Percentiles rank a stretch among this genome's conserved stretches.
Conservation (phyloP, 352 stramenopile species). For the Globisporangium radiosum region DNA sequence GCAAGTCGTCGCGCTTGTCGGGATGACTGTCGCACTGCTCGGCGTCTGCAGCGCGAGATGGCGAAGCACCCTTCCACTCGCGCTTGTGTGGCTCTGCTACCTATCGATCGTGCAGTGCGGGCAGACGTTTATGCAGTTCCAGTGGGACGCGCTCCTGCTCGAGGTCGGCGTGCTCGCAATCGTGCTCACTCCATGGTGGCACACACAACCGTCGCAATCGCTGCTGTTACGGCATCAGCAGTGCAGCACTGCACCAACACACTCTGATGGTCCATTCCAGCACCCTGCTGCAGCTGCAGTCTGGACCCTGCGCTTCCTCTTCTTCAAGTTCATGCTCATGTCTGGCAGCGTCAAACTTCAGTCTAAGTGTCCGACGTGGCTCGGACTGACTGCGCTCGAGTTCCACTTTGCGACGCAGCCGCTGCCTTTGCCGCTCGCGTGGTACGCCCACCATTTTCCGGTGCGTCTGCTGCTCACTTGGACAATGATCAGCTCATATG, state of each 20-base stretch:
- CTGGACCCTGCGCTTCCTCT: conserved; percentile 80
- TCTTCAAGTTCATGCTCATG: conserved; percentile 96
- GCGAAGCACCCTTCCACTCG: conserved; percentile 26
- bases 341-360: conserved; percentile 88
- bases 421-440: conserved; percentile 76
- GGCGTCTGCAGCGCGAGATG: conserved; percentile 20
- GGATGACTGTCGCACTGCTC: conserved; percentile 23
- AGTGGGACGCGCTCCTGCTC: conserved; percentile 91
- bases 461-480: conserved; percentile 18
- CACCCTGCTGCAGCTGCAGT: conserved; percentile 17
- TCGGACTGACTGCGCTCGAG: conserved; percentile 84
- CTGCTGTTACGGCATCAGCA: background rate
- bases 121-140: conserved; percentile 88
- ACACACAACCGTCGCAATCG: background rate
- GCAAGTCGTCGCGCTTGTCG: conserved; percentile 36
- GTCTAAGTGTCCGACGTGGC: conserved; percentile 87
- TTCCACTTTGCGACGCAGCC: conserved; percentile 89
- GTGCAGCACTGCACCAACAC: background rate
- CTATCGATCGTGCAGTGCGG: conserved; percentile 73
- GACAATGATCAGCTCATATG: background rate
- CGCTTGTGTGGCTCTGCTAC: conserved; percentile 53
- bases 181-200: conserved; percentile 38
- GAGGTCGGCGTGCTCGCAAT: conserved; percentile 78
- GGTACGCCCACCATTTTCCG: conserved; percentile 80
- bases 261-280: conserved; percentile 20